Conservation (phyloP, 768 basidiomycete species). For the Russula earlei region DNA sequence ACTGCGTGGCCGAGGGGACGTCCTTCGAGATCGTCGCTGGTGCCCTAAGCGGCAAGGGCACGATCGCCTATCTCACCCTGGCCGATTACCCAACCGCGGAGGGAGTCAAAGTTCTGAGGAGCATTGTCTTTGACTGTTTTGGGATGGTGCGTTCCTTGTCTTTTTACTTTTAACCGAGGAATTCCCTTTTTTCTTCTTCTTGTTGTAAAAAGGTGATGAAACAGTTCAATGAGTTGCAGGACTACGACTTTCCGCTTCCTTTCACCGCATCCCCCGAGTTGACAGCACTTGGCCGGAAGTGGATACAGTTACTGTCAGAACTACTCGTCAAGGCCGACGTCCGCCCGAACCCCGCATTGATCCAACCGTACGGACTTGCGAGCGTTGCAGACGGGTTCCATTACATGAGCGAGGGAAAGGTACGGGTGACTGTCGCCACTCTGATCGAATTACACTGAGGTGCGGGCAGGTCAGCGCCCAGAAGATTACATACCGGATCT, state of each 20-base stretch:
- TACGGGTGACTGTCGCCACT: neutral
- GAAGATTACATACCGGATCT: constrained; percentile 12
- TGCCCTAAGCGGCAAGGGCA: neutral
- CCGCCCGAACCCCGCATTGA: constrained; percentile 7
- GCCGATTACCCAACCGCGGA: neutral
- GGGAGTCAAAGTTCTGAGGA: neutral
- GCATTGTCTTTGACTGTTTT: neutral
- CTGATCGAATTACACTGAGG: neutral
- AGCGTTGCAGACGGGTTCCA: constrained; percentile 10
- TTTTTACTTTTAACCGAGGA: too few relatives aligned
- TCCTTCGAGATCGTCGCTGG: neutral
- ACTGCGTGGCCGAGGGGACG: neutral
- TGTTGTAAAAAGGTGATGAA: neutral
- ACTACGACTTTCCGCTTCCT: neutral
- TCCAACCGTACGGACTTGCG: constrained; percentile 14
- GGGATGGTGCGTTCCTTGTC: constrained; percentile 5
- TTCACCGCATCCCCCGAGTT: constrained; percentile 3
- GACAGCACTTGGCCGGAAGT: neutral
- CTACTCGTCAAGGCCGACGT: constrained; percentile 6
- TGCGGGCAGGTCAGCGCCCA: constrained; percentile 9
- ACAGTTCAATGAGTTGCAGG: neutral
- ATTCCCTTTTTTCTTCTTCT: neutral
- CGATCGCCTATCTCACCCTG: neutral
- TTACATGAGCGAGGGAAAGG: constrained; percentile 17
- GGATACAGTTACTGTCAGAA: neutral